Conservation (phyloP, 1,284 basidiomycete species). For the Puccinia polysora region DNA sequence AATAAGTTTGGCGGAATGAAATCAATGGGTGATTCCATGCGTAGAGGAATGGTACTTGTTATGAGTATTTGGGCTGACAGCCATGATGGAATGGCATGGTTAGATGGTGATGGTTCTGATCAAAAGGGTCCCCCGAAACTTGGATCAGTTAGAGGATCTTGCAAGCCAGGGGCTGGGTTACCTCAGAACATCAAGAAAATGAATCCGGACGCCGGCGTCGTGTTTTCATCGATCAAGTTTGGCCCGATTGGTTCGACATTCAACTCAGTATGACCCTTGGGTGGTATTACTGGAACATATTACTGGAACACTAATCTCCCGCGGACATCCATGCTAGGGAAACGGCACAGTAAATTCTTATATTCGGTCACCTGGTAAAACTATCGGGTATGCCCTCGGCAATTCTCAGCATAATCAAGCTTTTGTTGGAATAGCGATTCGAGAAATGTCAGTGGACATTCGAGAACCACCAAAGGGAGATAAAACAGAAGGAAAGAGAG, state of each 20-base stretch:
- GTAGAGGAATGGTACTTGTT: slow-evolving; percentile 26
- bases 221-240: slow-evolving; percentile 16
- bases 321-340: too few relatives aligned
- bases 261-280: too few relatives aligned
- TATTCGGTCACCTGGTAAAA: too few relatives aligned
- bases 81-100: slow-evolving; percentile 15
- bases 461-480: too few relatives aligned
- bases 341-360: too few relatives aligned
- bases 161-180: background rate
- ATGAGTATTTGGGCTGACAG: slow-evolving; percentile 24
- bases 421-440: too few relatives aligned
- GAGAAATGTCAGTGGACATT: too few relatives aligned
- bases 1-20: background rate
- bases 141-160: slow-evolving; percentile 21
- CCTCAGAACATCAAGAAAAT: background rate
- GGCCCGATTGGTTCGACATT: slow-evolving; percentile 16
- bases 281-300: too few relatives aligned
- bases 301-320: too few relatives aligned
- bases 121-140: background rate
- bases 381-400: too few relatives aligned
- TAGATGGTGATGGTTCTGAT: slow-evolving; percentile 4
- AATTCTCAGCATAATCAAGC: too few relatives aligned
- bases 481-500: too few relatives aligned
- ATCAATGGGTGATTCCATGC: slow-evolving; percentile 21
- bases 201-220: slow-evolving; percentile 11